Evolutionary conservation across 345 rosid genomes (phyloP).

Genomic region (Iberis pinnata): DNA sequence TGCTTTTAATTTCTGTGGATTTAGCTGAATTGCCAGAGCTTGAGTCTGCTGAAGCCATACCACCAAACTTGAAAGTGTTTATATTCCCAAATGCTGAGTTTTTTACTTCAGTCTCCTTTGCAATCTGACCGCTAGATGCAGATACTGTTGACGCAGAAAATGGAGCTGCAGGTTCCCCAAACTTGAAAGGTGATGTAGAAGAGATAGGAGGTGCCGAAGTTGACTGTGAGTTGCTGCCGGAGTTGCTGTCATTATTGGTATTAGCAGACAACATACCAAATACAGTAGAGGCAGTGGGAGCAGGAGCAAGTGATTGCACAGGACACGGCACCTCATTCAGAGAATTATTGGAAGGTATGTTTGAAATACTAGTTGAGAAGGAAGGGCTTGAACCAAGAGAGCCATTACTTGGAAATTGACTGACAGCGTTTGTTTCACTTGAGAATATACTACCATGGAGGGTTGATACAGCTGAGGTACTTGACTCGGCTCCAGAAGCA

Average conservation of each 20-base stretch:
- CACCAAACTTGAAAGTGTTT: conserved; percentile 32
- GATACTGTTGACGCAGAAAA: conserved; percentile 31
- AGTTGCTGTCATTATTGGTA: conserved; percentile 21
- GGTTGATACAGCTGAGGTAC: conserved; percentile 33
- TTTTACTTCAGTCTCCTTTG: conserved; percentile 40
- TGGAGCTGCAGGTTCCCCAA: conserved; percentile 38
- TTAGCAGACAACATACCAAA: conserved; percentile 15
- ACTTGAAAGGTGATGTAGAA: conserved; percentile 36
- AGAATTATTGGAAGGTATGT: conserved; percentile 25
- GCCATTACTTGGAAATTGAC: conserved; percentile 38
- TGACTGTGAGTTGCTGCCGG: conserved; percentile 26
- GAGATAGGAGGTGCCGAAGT: conserved; percentile 33
- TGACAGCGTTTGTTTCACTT: conserved; percentile 29
- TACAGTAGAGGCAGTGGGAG: conserved; percentile 18
- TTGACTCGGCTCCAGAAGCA: conserved; percentile 28
- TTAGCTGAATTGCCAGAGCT: conserved; percentile 31
- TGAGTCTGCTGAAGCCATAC: conserved; percentile 33
- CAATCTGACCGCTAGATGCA: conserved; percentile 24
- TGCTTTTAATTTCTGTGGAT: conserved; percentile 18
- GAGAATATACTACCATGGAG: conserved; percentile 39
- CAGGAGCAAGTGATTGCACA: conserved; percentile 19
- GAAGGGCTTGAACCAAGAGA: conserved; percentile 33
- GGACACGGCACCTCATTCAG: conserved; percentile 29
- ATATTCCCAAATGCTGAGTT: conserved; percentile 30
- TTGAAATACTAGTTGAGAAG: conserved; percentile 26